phyloP scores from a whole-genome alignment of 176 grass and related monocot species.

The Aegilops tauschii region DNA sequence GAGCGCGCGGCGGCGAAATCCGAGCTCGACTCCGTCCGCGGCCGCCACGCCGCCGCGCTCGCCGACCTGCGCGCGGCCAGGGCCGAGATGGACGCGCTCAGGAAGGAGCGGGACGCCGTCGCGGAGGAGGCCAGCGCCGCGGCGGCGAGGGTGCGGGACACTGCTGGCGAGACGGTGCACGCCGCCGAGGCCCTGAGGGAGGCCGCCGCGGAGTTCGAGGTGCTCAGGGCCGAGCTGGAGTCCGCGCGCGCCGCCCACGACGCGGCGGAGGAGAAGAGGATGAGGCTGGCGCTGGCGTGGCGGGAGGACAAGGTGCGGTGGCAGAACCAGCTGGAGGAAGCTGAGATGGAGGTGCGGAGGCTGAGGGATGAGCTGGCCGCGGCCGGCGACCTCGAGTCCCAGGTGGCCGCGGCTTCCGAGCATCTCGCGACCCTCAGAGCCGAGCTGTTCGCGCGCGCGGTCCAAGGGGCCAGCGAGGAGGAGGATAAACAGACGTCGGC shows the following conservation, averaged over 20 bases:
- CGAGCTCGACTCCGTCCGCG: conserved; percentile 36
- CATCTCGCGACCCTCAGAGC: conserved; percentile 45
- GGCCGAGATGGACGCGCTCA: conserved; percentile 41
- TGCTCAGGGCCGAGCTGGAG: conserved; percentile 36
- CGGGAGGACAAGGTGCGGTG: conserved; percentile 54
- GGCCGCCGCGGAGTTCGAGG: conserved; percentile 45
- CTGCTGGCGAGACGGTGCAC: conserved; percentile 17
- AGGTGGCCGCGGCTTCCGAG: conserved; percentile 40
- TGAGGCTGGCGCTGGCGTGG: conserved; percentile 30
- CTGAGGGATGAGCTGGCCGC: conserved; percentile 31
- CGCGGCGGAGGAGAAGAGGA: conserved; percentile 56
- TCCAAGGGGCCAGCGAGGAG: conserved; percentile 25
- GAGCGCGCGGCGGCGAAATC: conserved; percentile 37
- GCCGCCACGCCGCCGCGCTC: conserved; percentile 31
- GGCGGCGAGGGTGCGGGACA: conserved; percentile 18
- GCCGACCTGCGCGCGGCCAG: conserved; percentile 42
- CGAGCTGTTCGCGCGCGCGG: conserved; percentile 44
- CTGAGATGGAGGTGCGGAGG: conserved; percentile 34
- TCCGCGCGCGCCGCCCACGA: conserved; percentile 44
- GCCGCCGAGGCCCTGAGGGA: conserved; percentile 34
- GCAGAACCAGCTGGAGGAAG: conserved; percentile 56
- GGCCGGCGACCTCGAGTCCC: conserved; percentile 46
- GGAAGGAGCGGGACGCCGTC: conserved; percentile 44
- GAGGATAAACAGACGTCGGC: conserved; percentile 16
- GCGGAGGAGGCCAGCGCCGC: conserved; percentile 30